Percentiles rank a stretch among this genome's conserved stretches.
Evolutionary conservation across 1,284 basidiomycete species (phyloP).

Genomic region (Neotropicomus parvogracilis): DNA sequence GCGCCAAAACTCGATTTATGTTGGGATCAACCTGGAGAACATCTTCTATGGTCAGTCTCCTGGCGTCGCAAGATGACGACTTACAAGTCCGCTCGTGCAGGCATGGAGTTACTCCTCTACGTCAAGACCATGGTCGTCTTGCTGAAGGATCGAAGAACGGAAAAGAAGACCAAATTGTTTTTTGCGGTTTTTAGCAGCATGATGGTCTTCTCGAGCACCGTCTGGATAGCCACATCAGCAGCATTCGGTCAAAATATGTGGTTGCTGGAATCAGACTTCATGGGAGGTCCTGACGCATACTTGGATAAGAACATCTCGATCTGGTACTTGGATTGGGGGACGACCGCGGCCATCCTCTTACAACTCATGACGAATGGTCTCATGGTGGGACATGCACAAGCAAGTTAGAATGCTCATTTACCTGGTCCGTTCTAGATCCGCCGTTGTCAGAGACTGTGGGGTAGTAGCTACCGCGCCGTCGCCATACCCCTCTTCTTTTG

Average conservation of each 20-base stretch:
- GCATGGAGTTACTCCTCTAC: conserved; percentile 23
- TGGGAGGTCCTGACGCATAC: conserved; percentile 18
- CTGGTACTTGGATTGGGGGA: conserved; percentile 26
- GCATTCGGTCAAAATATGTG: conserved; percentile 24
- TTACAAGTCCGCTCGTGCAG: conserved; percentile 9
- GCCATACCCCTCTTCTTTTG: conserved; percentile 22
- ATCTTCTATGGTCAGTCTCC: conserved; percentile 27
- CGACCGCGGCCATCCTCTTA: conserved; percentile 7
- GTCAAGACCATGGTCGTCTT: conserved; percentile 21
- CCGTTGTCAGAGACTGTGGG: conserved; percentile 21
- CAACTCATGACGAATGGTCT: conserved; percentile 30
- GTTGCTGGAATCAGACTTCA: conserved; percentile 10
- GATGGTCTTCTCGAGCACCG: conserved; percentile 19
- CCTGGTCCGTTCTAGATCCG: conserved; percentile 20
- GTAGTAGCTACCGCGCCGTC: conserved; percentile 5
- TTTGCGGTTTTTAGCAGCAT: conserved; percentile 24
- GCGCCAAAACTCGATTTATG: conserved; percentile 21
- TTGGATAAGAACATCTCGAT: conserved; percentile 11
- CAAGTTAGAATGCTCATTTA: not conserved
- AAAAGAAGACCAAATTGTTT: conserved; percentile 10
- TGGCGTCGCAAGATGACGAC: not conserved
- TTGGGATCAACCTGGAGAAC: conserved; percentile 21
- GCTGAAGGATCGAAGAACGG: not conserved
- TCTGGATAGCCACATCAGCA: conserved; percentile 19
- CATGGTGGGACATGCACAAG: conserved; percentile 18